Base-by-base conservation (phyloP, 768 basidiomycete species). In the Harrya chromipes region DNA sequence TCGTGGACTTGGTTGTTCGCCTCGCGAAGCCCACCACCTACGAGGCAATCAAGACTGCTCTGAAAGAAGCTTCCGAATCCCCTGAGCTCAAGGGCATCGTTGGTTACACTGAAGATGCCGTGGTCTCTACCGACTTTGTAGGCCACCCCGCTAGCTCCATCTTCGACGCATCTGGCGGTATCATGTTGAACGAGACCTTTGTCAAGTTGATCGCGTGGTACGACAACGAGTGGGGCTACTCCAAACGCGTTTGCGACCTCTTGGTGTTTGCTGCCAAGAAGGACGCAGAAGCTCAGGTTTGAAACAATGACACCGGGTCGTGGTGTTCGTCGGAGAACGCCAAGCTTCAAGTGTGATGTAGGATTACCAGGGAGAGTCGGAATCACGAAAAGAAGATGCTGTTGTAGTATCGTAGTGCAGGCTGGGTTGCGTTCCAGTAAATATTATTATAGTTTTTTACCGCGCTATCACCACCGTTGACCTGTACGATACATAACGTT, bases 171-270 rank as follows among this genome's bases (percentile, higher is more conserved):
- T 74, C 72, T 54, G 95, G 90, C 39, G 95, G 95, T 60, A 98
- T 98, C 69, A 79, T 84, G 67, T 83, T 98, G 68, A 97, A 88
- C 84, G 63, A 74, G 54, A 85, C 85, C 74, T 97, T 98, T 63
- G 89, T 97, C 78, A 98, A 98, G 83, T 83, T 97, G 63, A 85
- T 98, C 68, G 69, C 89, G 37, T 97, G 94, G 93, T 94, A 91
- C 78, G 89, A 91, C 73, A 93, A 92, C 72, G 89, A 93, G 74
- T 91, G 85, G 86, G 87, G 92, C 17, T 97, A 97, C 84, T 94
- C 92, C 40, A 83, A 75, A 69, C 86, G 94, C 67, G 94, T 95
- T 46, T 84, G 85, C 73, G 95, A 98, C 70, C 80, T 98, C 48
- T 73, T 98, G 68, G 74, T 82, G 56, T 91, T 70, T 74, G 85